phyloP scores from a whole-genome alignment of 371 early-diverging fungal genomes.

The Syncephalis plumigaleata region DNA sequence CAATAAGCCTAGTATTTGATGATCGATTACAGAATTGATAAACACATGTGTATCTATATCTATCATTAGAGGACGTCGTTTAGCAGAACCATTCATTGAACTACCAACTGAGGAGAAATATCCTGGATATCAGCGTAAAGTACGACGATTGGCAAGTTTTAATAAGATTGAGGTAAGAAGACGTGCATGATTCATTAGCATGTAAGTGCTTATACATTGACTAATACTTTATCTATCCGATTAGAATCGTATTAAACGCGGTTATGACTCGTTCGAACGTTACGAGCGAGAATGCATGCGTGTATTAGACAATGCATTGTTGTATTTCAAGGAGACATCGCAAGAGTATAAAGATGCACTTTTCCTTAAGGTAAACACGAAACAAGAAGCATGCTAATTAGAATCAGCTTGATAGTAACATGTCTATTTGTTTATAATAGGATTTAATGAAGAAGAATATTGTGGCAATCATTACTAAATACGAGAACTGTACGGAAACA shows the following conservation, averaged over 20 bases:
- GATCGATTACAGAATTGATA: not conserved
- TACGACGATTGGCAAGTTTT: slow-evolving; percentile 75
- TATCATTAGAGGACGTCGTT: slow-evolving; percentile 27
- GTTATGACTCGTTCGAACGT: slow-evolving; percentile 37
- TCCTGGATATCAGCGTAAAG: slow-evolving; percentile 69
- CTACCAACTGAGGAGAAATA: slow-evolving; percentile 60
- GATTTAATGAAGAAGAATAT: slow-evolving; percentile 16
- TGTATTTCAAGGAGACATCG: slow-evolving; percentile 55
- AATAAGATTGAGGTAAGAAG: slow-evolving; percentile 39
- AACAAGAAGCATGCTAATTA: not conserved
- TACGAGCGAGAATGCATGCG: slow-evolving; percentile 44
- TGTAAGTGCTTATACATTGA: not conserved
- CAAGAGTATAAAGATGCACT: slow-evolving; percentile 50
- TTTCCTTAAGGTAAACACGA: slow-evolving; percentile 24
- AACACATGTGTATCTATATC: not conserved
- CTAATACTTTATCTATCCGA: no score
- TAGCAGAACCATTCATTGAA: slow-evolving; percentile 48
- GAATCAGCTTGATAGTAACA: no score
- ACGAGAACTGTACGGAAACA: not conserved
- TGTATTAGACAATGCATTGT: slow-evolving; percentile 52
- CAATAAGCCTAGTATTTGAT: not conserved
- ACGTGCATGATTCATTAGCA: slow-evolving; percentile 1
- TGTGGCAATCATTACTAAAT: slow-evolving; percentile 7
- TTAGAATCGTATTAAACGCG: slow-evolving; percentile 28
- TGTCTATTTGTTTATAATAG: slow-evolving; percentile 17